Base-by-base conservation (phyloP, 2,329 filamentous ascomycete species). In the Seiridium unicorne region DNA sequence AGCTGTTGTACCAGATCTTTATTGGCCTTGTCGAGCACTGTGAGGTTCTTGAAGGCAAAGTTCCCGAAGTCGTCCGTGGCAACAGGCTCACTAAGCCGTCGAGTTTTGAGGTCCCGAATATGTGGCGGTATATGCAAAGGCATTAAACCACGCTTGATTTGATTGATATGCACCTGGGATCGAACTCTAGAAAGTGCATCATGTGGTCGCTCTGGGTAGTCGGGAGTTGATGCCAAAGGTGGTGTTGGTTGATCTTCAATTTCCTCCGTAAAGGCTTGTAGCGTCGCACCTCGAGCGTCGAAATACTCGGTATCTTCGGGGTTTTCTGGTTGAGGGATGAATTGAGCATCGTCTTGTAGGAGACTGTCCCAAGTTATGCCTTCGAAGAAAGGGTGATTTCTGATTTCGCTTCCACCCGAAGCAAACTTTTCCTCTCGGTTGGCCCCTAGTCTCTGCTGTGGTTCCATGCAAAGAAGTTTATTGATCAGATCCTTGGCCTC, bases 241-340 rank as follows among this genome's bases (percentile, higher is more conserved):
- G 93, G 91, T 1, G 92, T 89, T 47, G 83, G 77, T 70, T 96
- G 91, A 68, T 98, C 95, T 72, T 98, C 94, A 69, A 97, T 89
- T 72, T 99, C 95, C 64, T 97, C 93, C 1, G 90, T 89, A 73
- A 99, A 99, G 3, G 91, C 91, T 69, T 97, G 92, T 65, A 98
- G 82, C 1, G 93, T 96, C 13, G 95, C 95, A 35, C 95, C 95
- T 65, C 95, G 86, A 31, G 92, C 78, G 76, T 99, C 95, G 68
- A 99, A 99, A 71, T 99, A 99, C 71, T 99, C 96, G 0, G 95
- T 99, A 70, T 99, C 94, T 73, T 99, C 95, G 0, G 92, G 93
- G 66, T 99, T 94, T 70, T 97, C 92, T 1, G 91, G 89, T 46
- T 91, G 90, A 0, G 95, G 95, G 9, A 99, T 90, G 72, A 99